Conservation (phyloP, 345 rosid genomes). For the Eucalyptus guilfoylei region DNA sequence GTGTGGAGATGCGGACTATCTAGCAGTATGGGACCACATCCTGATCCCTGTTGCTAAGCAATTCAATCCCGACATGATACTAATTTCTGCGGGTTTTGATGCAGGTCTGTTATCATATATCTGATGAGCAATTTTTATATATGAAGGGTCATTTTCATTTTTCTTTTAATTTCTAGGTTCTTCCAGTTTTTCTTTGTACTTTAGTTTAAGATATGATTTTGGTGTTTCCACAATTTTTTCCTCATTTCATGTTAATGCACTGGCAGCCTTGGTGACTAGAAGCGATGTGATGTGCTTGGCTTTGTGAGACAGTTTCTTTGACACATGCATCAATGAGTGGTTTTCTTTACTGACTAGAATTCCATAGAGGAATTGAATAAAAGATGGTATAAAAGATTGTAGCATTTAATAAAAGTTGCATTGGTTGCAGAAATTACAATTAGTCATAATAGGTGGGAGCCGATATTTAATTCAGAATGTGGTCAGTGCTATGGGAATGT, state of each 20-base stretch:
- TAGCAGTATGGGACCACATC: slow-evolving; percentile 89
- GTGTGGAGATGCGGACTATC: slow-evolving; percentile 86
- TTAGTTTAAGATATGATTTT: background rate
- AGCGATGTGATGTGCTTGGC: background rate
- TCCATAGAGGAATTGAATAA: background rate
- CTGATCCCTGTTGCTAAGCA: slow-evolving; percentile 77
- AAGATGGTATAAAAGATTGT: background rate
- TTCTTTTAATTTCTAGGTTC: background rate
- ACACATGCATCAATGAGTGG: background rate
- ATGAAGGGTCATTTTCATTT: background rate
- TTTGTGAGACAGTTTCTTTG: background rate
- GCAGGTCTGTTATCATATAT: slow-evolving; percentile 47
- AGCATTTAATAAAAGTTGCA: background rate
- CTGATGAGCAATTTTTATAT: background rate
- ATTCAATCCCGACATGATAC: slow-evolving; percentile 63
- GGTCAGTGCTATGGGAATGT: background rate
- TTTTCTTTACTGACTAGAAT: background rate
- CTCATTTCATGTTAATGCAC: background rate
- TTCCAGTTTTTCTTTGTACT: background rate
- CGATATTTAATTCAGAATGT: background rate
- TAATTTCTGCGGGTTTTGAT: slow-evolving; percentile 91
- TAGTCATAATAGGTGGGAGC: background rate
- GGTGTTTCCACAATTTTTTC: background rate
- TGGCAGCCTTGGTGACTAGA: background rate
- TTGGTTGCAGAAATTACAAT: background rate